Base-by-base conservation (phyloP, 495 filamentous ascomycete genomes). In the Trichocladium antarcticum region DNA sequence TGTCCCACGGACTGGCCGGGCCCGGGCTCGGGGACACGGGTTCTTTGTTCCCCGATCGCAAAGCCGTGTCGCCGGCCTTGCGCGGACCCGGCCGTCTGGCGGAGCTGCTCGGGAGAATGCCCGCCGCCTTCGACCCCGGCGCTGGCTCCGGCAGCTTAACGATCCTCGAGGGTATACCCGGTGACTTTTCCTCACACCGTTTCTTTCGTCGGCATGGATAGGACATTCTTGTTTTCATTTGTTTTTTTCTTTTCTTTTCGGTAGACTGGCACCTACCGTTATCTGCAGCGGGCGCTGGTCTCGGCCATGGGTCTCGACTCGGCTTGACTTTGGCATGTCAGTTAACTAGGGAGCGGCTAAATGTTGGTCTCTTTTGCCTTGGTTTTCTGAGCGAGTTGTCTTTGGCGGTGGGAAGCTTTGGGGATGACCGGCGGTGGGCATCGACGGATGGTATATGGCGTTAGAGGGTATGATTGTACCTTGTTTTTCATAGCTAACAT, bases 111-210 rank as follows among this genome's bases (percentile, higher is more conserved):
- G 11, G n/a, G 9, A 24, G 22, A 19, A 43, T 36, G 24, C 4
- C 4, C 24, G 4, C 21, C 12, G 39, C 31, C 8, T 29, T 17
- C 16, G 20, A 17, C 24, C 4, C 24, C 24, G 24, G 24, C 24
- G 3, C 24, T 27, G 24, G 8, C 24, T 27, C 24, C 24, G 24
- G 24, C 24, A 8, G 8, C 24, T 27, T 27, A 3, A 27, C 4
- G 4, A 27, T 27, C 24, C 8, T 46, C 42, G 46, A 42, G 42
- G 52, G 20, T 47, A 55, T 55, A 55, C 52, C 52, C 47, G 42
- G 52, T 46, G 37, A 36, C 37, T 45, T 41, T 27, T 27, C 42
- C 47, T 44, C 35, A 35, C 45, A 45, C 45, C 51, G 20, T 41
- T 37, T 45, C 28, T 31, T 50, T 27, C 4, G 8, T 27, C 24